phyloP scores from a whole-genome alignment of 1,284 basidiomycete species.

The Puccinia triticina region DNA sequence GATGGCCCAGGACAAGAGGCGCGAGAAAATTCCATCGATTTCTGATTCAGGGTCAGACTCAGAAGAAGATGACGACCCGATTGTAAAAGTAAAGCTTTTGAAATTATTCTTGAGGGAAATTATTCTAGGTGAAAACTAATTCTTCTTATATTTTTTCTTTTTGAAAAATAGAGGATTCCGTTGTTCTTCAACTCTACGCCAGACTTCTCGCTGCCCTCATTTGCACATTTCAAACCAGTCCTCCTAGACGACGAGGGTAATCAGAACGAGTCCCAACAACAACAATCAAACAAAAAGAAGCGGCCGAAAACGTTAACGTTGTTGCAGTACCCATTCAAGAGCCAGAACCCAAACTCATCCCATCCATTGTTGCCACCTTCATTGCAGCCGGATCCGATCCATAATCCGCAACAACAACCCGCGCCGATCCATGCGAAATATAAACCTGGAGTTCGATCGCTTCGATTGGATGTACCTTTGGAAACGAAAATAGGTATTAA shows the following conservation, averaged over 20 bases:
- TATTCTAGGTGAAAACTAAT: neutral
- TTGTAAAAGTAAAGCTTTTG: neutral
- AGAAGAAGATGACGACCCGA: constrained; percentile 7
- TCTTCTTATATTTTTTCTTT: neutral
- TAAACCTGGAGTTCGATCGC: constrained; percentile 56
- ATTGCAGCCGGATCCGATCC: constrained; percentile 54
- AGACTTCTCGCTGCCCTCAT: constrained; percentile 44
- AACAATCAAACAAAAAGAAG: constrained; percentile 5
- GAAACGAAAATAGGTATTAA: constrained; percentile 53
- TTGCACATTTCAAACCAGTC: constrained; percentile 49
- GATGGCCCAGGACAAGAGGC: neutral
- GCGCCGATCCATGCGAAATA: constrained; percentile 54
- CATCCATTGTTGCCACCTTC: constrained; percentile 57
- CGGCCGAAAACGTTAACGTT: constrained; percentile 54
- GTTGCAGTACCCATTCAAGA: constrained; percentile 58
- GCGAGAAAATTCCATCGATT: neutral
- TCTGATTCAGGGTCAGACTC: neutral
- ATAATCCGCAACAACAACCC: constrained; percentile 35
- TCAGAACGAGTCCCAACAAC: neutral
- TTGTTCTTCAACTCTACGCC: constrained; percentile 47
- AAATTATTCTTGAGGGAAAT: neutral
- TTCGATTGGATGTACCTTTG: constrained; percentile 57
- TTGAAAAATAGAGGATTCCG: constrained; percentile 40
- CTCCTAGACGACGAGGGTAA: constrained; percentile 37
- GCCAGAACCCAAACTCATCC: constrained; percentile 53